Evolutionary conservation across 257 asterid species (phyloP), one percentile per base, ranked within the genome.

Genomic region (Plectranthus barbatus): DNA sequence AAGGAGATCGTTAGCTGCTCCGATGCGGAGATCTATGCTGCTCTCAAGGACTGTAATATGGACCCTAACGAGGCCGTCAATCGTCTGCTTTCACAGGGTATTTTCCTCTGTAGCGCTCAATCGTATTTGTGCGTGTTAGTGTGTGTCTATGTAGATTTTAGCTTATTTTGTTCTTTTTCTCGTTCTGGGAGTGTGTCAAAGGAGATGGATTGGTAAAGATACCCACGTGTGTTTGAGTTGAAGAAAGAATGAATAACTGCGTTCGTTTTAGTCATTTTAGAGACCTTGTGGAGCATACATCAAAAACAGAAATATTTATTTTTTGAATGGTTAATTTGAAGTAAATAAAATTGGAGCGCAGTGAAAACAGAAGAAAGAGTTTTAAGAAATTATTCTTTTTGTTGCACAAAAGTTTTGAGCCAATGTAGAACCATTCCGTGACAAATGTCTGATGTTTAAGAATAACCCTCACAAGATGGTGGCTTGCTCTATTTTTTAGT

Each of bases 31-130:
- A 91, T 91, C 88, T 88, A 91, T 65, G 90, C 94, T 20, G 74
- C 83, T 69, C 95, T 91, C n/a, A 84, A 84, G 74, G 98, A 91
- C 6, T 86, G 96, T 70, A 81, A 88, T 79, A 91, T 88, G 98
- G 91, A 91, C 94, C 98, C 96, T 52, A 82, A 91, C 76, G 95
- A 86, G 75, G 86, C 98, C 21, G 88, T 88, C 24, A 78, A 68
- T 78, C 87, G 95, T 59, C 83, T 88, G 24, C 87, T 86, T 41
- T 79, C 86, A 64, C 98, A 86, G 85, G 98, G 98, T 91, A 58
- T 69, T 59, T 59, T 45, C 20, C 55, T 54, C 29, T 1, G 39
- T 36, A 72, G 67, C 75, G 74, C 75, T 73, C 66, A 45, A n/a
- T 29, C 54, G 13, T 64, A 1, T 33, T 13, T 11, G 5, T 56